Evolutionary conservation across 169 alveolate genomes (phyloP).

Genomic region (Theileria luwenshuni): DNA sequence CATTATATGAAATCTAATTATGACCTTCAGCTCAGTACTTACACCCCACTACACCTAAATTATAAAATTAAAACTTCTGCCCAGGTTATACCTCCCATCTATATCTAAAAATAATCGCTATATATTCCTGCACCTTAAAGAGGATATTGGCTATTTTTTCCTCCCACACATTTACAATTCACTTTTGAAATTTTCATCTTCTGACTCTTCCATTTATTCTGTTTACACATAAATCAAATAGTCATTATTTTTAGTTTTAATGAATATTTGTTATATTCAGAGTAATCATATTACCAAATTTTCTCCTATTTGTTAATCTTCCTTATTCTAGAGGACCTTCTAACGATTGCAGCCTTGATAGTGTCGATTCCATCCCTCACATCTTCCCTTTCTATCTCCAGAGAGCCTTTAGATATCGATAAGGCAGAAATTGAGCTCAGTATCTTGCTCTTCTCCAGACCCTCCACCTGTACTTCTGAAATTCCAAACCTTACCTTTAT

Average conservation of each 20-base stretch:
- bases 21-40: conserved; percentile 1
- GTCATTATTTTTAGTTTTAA: neutral
- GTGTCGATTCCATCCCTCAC: conserved; percentile 27
- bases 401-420: conserved; percentile 2
- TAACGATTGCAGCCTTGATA: conserved; percentile 22
- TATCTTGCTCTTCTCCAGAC: conserved; percentile 3
- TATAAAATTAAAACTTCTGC: neutral
- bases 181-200: neutral
- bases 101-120: neutral
- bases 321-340: conserved; percentile 60
- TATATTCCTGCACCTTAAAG: conserved; percentile 4
- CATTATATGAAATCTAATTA: conserved; percentile 6
- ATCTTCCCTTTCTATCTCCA: conserved; percentile 18
- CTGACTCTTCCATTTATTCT: too few species aligned
- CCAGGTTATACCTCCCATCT: neutral
- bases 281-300: too few species aligned
- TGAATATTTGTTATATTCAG: too few species aligned
- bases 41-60: conserved; percentile 24
- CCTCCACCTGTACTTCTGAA: neutral
- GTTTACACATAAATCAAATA: neutral
- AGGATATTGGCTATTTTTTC: neutral
- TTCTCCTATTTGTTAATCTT: conserved; percentile 1
- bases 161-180: conserved; percentile 10
- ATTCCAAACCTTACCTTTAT: conserved; percentile 32
- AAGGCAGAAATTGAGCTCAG: conserved; percentile 16